phyloP scores from a whole-genome alignment of 2,329 filamentous ascomycete species.

The Lomentospora prolificans region DNA sequence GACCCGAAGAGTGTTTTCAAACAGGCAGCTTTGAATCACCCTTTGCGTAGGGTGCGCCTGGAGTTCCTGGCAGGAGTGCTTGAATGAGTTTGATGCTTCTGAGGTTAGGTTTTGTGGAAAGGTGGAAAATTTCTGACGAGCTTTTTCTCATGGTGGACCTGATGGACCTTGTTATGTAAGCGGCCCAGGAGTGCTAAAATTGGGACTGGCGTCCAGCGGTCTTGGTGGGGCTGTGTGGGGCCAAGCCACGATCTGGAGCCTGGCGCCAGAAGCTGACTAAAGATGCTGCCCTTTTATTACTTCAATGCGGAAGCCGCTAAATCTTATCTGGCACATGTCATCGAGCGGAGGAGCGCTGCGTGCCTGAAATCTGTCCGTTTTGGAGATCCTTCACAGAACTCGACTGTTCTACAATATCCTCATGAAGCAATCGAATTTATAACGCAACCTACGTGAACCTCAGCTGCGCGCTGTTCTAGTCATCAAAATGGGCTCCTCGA shows the following conservation, averaged over 20 bases:
- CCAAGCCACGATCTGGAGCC: neutral
- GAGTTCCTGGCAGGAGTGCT: neutral
- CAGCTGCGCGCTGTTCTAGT: neutral
- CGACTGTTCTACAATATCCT: neutral
- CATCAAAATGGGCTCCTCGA: conserved; percentile 5
- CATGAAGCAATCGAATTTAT: neutral
- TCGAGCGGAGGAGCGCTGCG: neutral
- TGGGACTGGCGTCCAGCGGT: too few relatives aligned
- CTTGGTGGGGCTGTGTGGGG: neutral
- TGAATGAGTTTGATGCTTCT: neutral
- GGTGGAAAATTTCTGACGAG: neutral
- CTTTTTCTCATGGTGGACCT: neutral
- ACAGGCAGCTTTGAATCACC: neutral
- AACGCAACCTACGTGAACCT: neutral
- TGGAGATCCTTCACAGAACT: neutral
- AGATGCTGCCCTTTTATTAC: neutral
- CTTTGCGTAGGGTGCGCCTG: neutral
- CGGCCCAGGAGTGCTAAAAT: neutral
- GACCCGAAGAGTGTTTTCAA: neutral
- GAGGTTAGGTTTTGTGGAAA: neutral
- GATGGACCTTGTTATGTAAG: conserved; percentile 1
- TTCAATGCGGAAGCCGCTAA: neutral
- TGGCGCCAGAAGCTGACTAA: neutral
- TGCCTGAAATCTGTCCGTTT: neutral
- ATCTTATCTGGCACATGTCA: neutral